Evolutionary conservation across 2,329 filamentous ascomycete species (phyloP), one percentile per base, ranked within the genome.

Genomic region (Clonostachys solani): DNA sequence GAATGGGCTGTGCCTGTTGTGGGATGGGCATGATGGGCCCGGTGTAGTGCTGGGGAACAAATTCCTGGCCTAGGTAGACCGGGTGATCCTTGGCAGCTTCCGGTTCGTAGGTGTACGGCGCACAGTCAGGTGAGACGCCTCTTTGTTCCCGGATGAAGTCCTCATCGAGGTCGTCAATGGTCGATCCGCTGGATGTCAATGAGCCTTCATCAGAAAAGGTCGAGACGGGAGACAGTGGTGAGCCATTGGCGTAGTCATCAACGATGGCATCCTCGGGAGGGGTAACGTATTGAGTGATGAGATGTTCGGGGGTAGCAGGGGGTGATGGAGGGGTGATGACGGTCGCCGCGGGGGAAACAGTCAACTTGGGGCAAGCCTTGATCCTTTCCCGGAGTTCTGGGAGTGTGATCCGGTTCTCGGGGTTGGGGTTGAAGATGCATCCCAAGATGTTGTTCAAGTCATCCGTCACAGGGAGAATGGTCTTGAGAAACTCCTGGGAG

Each of bases 401-500:
- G 53, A 99, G 79, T 48, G 84, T 86, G 61, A 95, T 92, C 65
- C 94, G 80, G 64, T 89, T 83, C 59, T 84, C 78, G 48, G 94
- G 92, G 68, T 94, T 85, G 65, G 84, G 82, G 61, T 92, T 86
- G 67, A 99, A 99, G 59, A 97, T 88, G 60, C 87, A 83, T 55
- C 83, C 84, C 58, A 99, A 72, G 54, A 99, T 95, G 62, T 81
- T 77, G 72, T 96, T 92, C 64, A 97, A 78, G 63, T 96, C 92
- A 63, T 89, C 78, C 47, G 94, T 92, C 60, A 99, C 72, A 18
- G 94, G 92, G 48, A 99, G 79, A 59, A 99, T 99, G 52, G 90
- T 88, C 74, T 91, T 87, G 55, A 99, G 74, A 67, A 97, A 99
- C 62, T 87, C 85, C 51, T 83, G 83, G 62, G 91, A 90, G 73